Evolutionary conservation across 2,329 filamentous ascomycete genomes (phyloP).

Genomic region (Colletotrichum lentis): DNA sequence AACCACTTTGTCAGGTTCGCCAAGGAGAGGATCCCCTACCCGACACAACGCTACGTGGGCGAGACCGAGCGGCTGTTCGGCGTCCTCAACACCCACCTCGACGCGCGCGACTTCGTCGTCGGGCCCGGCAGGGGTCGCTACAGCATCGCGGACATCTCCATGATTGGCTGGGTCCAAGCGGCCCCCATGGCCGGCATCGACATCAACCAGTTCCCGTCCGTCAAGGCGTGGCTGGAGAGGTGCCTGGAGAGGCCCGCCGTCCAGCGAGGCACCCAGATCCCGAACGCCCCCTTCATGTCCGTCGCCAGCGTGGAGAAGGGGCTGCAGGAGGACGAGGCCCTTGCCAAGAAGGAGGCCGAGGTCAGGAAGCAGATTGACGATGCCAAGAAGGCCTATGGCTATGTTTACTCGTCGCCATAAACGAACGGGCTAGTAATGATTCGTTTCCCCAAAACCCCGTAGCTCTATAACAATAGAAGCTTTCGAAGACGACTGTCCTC

Average conservation of each 20-base stretch:
- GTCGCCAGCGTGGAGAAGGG: constrained; percentile 54
- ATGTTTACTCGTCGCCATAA: constrained; percentile 47
- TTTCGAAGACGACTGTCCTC: too few relatives aligned
- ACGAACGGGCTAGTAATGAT: not conserved
- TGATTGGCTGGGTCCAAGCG: constrained; percentile 71
- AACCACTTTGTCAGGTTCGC: constrained; percentile 77
- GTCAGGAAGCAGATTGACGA: constrained; percentile 43
- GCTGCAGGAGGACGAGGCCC: constrained; percentile 56
- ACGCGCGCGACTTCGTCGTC: constrained; percentile 59
- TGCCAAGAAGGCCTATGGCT: constrained; percentile 43
- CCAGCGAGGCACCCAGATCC: constrained; percentile 70
- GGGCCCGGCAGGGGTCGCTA: constrained; percentile 64
- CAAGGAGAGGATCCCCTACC: constrained; percentile 74
- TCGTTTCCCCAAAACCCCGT: too few relatives aligned
- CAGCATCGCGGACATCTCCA: constrained; percentile 76
- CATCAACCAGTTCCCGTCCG: constrained; percentile 69
- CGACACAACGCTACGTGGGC: constrained; percentile 76
- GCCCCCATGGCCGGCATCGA: constrained; percentile 69
- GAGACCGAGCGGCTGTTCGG: constrained; percentile 79
- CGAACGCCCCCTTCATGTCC: constrained; percentile 51
- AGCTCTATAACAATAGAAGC: not conserved
- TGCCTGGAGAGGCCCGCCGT: constrained; percentile 67
- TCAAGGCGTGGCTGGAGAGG: constrained; percentile 73
- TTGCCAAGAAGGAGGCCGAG: constrained; percentile 55
- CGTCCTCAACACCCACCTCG: constrained; percentile 73